Conservation (phyloP, 257 asterid species). For the Lavandula angustifolia region DNA sequence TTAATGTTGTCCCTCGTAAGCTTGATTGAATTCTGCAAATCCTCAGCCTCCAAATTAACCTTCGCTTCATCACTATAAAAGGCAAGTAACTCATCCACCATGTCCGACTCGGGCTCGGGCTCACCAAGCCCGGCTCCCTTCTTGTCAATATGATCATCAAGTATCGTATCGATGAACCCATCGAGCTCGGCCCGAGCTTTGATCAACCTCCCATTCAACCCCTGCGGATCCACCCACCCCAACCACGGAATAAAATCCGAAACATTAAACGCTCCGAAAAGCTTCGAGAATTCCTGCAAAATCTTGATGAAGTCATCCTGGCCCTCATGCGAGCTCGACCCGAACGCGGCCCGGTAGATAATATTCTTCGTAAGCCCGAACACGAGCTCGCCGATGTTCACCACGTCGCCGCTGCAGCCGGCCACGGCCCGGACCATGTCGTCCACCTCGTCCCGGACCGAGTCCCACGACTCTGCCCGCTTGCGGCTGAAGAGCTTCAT, state of each 20-base stretch:
- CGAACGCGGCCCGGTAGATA: slow-evolving; percentile 83
- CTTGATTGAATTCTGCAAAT: slow-evolving; percentile 61
- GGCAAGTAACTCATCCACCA: slow-evolving; percentile 89
- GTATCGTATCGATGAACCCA: slow-evolving; percentile 66
- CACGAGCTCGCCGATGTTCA: slow-evolving; percentile 77
- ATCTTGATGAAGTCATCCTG: slow-evolving; percentile 70
- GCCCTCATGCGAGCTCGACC: slow-evolving; percentile 64
- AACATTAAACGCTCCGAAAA: slow-evolving; percentile 77
- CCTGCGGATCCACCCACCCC: slow-evolving; percentile 69
- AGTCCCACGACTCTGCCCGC: slow-evolving; percentile 93
- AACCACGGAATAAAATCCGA: slow-evolving; percentile 78
- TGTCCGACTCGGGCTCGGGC: slow-evolving; percentile 48
- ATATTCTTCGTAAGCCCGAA: slow-evolving; percentile 71
- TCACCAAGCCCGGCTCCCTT: slow-evolving; percentile 28
- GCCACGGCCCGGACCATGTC: slow-evolving; percentile 48
- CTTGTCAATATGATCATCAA: slow-evolving; percentile 70
- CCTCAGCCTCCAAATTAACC: slow-evolving; percentile 52
- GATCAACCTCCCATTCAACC: slow-evolving; percentile 46
- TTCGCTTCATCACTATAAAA: slow-evolving; percentile 61
- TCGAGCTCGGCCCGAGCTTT: slow-evolving; percentile 73
- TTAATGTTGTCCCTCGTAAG: slow-evolving; percentile 74
- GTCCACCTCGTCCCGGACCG: slow-evolving; percentile 84
- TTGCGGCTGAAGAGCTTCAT: slow-evolving; percentile 85
- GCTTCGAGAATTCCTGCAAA: slow-evolving; percentile 71
- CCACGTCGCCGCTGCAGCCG: slow-evolving; percentile 37